These are phyloP conservation scores for Vigna mungo DNA, from an alignment of 306 rosid genomes.

Conservation along the genomic window DNA sequence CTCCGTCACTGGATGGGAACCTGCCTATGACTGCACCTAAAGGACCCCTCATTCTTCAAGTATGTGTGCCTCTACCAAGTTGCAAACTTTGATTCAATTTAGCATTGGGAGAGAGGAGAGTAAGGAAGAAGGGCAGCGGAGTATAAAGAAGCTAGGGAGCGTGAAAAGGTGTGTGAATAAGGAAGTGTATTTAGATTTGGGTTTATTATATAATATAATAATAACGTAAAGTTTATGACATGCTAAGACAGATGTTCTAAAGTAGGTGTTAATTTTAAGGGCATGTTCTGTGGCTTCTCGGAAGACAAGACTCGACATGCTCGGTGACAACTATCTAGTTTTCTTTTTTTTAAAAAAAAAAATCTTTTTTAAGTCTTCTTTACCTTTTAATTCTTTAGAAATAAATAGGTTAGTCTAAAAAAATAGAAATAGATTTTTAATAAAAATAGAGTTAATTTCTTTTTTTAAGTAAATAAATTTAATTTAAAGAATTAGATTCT, in stretches of 20 bases:
- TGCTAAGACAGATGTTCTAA: constrained; percentile 55
- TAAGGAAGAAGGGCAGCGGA: background rate
- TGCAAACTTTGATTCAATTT: constrained; percentile 37
- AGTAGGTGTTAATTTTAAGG: constrained; percentile 4
- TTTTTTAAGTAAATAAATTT: no score
- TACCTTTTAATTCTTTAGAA: no score
- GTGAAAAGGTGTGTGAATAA: constrained; percentile 45
- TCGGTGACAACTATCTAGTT: background rate
- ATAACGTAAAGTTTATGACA: constrained; percentile 13
- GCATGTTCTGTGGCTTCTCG: constrained; percentile 50
- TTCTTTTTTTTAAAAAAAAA: no score
- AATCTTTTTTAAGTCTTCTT: no score
- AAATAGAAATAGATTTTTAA: no score
- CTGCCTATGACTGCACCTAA: constrained; percentile 94
- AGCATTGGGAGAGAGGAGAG: constrained; percentile 18
- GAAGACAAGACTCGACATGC: background rate
- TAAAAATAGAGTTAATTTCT: no score
- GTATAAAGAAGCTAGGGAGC: constrained; percentile 20
- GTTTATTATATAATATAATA: constrained; percentile 38
- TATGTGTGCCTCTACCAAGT: constrained; percentile 3
- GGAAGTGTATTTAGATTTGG: constrained; percentile 63
- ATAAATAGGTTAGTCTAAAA: no score
- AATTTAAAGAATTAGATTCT: no score
- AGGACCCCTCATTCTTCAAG: constrained; percentile 86
- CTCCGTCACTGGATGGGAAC: constrained; percentile 93